Evolutionary conservation across 345 rosid genomes (phyloP).

Genomic region (Pistacia integerrima): DNA sequence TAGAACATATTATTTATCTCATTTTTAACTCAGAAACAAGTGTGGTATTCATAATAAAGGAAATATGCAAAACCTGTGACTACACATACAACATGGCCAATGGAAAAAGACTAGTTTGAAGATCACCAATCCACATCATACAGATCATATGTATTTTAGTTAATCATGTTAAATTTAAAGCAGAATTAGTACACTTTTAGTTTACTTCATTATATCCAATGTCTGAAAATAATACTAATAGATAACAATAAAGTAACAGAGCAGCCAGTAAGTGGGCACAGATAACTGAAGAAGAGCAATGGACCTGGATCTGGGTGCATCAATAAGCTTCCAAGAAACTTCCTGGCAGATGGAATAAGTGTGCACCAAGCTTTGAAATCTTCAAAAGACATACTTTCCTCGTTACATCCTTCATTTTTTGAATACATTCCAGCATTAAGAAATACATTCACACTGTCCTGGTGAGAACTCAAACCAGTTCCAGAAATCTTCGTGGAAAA

Average conservation of each 20-base stretch:
- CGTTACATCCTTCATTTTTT: slow-evolving; percentile 38
- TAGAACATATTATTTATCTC: not conserved
- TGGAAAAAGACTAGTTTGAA: not conserved
- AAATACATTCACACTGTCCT: slow-evolving; percentile 45
- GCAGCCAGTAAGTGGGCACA: not conserved
- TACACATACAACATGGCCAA: not conserved
- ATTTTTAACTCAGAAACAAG: not conserved
- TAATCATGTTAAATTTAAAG: not conserved
- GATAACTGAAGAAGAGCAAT: slow-evolving; percentile 15
- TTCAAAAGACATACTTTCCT: slow-evolving; percentile 68
- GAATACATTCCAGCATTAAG: slow-evolving; percentile 68
- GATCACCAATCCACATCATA: not conserved
- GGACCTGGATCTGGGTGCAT: slow-evolving; percentile 65
- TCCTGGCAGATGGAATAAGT: slow-evolving; percentile 69
- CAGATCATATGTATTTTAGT: not conserved
- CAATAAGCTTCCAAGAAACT: slow-evolving; percentile 82
- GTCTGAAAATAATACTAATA: not conserved
- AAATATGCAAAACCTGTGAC: not conserved
- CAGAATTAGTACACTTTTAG: not conserved
- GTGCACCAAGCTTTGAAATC: slow-evolving; percentile 77
- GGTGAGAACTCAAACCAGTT: slow-evolving; percentile 35
- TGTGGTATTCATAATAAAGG: not conserved
- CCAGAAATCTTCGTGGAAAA: slow-evolving; percentile 41
- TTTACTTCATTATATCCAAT: not conserved
- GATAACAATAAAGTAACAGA: not conserved